Evolutionary conservation across 441 rosid genomes (phyloP), one percentile per base, ranked within the genome.

Genomic region (Erodium texanum): DNA sequence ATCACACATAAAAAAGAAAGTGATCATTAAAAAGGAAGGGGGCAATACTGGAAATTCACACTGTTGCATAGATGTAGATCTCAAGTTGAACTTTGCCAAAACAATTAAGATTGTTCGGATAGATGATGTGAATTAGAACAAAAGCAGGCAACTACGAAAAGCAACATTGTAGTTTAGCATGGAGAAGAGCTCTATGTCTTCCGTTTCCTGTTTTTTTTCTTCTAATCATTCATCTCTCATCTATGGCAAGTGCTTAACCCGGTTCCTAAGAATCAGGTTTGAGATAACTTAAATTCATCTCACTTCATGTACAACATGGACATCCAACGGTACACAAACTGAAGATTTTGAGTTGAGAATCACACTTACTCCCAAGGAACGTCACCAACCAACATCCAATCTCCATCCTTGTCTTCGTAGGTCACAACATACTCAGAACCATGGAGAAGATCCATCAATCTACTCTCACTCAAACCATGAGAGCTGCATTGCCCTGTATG

Each of bases 391-490:
- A 36, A 10, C 41, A 85, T 82, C 89, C 89, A 85, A 22, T 85
- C 89, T 3, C 70, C 74, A 38, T 85, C 89, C 70, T 78, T 82
- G 64, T 85, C 89, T 71, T 85, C 85, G 27, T 79, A 85, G 0
- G 89, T 80, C 32, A 83, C 81, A 48, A 83, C 87, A 66, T 80
- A 80, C 64, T 85, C 87, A 63, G 85, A 81, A 24, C 83, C 79
- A 23, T 80, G 81, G 54, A 82, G 79, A 73, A 80, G 78, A 73
- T 83, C 87, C 75, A 68, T 79, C 71, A 80, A 68, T 50, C 68
- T 48, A 68, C 75, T 77, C 75, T 80, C 82, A 0, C 56, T 78
- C 24, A 79, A 68, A 68, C 75, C 77, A 43, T 43, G 50, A 43
- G 50, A 81, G 67, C 78, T 77, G 58, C 86, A 85, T 68, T 85